Base-by-base conservation (phyloP, 2,329 filamentous ascomycete genomes). In the Elsinoe necatrix region DNA sequence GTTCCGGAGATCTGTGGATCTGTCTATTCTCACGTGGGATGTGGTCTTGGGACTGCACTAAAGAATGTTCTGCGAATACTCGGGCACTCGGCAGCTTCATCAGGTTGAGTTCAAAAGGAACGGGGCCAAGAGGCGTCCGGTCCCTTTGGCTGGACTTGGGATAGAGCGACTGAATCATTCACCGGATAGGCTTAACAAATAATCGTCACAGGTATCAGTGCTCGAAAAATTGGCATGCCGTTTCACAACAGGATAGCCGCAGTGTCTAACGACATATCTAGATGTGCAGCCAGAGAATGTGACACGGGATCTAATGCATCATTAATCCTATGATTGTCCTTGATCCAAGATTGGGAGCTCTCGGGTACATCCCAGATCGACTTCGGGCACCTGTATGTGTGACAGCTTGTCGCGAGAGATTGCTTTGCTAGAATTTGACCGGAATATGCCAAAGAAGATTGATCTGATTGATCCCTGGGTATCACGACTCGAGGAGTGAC, bases 321-420 rank as follows among this genome's bases (percentile, higher is more conserved):
- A 34, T 31, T 50, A 31, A 50, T 50, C 45, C 45, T 50, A 31
- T 23, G 25, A 50, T 34, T 50, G 16, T 25, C 45, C n/a, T 52
- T 12, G 12, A 34, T 21, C 48, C 48, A 52, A 52, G 18, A 29
- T 16, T 37, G 48, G 48, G 21, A 52, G 48, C 29, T 39, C 31
- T 52, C 48, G 48, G 48, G 31, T 52, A 39, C 18, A 52, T 52
- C 48, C 48, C 31, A 52, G 48, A 52, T 52, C 48, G n/a, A 5
- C 48, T 23, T 52, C 12, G 29, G 29, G 31, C 29, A 52, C 20
- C 20, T 37, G 31, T 52, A 52, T 31, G n/a, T n/a, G n/a, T n/a
- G n/a, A n/a, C n/a, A n/a, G n/a, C n/a, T n/a, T n/a, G n/a, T n/a
- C n/a, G n/a, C n/a, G n/a, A n/a, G 39, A 52, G 29, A 52, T 29